Conservation (phyloP, 169 alveolate species). For the Eimeria nieschulzi region DNA sequence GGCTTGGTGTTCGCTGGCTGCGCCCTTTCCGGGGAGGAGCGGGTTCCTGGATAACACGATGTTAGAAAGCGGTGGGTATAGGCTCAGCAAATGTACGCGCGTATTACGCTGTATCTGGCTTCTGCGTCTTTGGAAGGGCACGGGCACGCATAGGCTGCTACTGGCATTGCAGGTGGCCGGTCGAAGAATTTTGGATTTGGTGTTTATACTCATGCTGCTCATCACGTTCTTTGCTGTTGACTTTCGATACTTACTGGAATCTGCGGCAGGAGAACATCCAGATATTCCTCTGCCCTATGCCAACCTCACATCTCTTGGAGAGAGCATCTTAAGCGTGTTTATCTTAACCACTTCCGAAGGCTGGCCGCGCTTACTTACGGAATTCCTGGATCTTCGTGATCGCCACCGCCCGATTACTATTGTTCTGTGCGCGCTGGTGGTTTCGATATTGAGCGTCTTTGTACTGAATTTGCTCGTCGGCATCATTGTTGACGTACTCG, state of each 20-base stretch:
- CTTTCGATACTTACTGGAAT: slow-evolving; percentile 28
- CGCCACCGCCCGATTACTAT: slow-evolving; percentile 15
- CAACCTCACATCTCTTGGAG: slow-evolving; percentile 49
- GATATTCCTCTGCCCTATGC: slow-evolving; percentile 14
- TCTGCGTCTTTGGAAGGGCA: slow-evolving; percentile 48
- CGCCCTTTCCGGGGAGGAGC: slow-evolving; percentile 20
- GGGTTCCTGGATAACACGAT: neutral
- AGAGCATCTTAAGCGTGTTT: slow-evolving; percentile 57
- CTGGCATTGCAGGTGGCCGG: slow-evolving; percentile 56
- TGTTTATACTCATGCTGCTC: slow-evolving; percentile 13
- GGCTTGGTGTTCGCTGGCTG: slow-evolving; percentile 14
- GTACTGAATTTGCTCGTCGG: slow-evolving; percentile 69
- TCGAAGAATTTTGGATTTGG: slow-evolving; percentile 19
- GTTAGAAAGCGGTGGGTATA: slow-evolving; percentile 17
- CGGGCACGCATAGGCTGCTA: slow-evolving; percentile 48
- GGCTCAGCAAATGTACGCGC: slow-evolving; percentile 49
- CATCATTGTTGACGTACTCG: slow-evolving; percentile 69
- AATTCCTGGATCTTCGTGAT: slow-evolving; percentile 45
- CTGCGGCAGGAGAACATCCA: slow-evolving; percentile 52
- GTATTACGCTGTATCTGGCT: slow-evolving; percentile 57
- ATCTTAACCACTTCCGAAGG: slow-evolving; percentile 72
- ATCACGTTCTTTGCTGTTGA: slow-evolving; percentile 20
- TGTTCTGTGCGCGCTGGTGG: slow-evolving; percentile 44
- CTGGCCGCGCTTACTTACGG: slow-evolving; percentile 67
- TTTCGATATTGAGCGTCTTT: slow-evolving; percentile 54